These are phyloP conservation scores for Wickerhamiella occidentalis DNA, from an alignment of 805 yeast genomes.

Conservation along the genomic window DNA sequence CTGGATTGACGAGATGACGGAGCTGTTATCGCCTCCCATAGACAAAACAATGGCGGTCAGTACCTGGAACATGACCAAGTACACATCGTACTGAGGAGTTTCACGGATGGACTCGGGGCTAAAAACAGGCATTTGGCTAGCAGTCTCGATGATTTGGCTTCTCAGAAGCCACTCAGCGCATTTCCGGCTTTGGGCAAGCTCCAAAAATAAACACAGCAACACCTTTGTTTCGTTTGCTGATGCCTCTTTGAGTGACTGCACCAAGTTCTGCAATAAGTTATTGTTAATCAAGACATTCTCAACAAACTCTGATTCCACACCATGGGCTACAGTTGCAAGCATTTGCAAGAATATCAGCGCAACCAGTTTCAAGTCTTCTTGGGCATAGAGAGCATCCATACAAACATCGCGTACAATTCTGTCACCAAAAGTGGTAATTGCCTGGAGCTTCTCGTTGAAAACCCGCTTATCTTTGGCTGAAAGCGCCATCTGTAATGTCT, in stretches of 20 bases:
- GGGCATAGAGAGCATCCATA: conserved; percentile 69
- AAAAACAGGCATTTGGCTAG: conserved; percentile 46
- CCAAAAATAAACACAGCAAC: conserved; percentile 51
- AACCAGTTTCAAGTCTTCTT: conserved; percentile 62
- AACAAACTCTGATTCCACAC: conserved; percentile 42
- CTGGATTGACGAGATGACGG: conserved; percentile 42
- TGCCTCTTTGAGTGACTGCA: conserved; percentile 41
- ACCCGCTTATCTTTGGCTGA: conserved; percentile 10
- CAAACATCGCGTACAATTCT: conserved; percentile 53
- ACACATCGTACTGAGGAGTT: conserved; percentile 46
- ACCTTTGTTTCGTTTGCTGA: conserved; percentile 48
- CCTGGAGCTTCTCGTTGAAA: conserved; percentile 39
- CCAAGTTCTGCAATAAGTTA: conserved; percentile 52
- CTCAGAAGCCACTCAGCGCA: conserved; percentile 74
- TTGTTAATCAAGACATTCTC: conserved; percentile 49
- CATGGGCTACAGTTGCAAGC: conserved; percentile 42
- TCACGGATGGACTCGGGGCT: conserved; percentile 72
- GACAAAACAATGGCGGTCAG: conserved; percentile 55
- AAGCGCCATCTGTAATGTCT: conserved; percentile 44
- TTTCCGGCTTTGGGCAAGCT: conserved; percentile 59
- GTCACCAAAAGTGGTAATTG: conserved; percentile 47
- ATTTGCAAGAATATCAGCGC: conserved; percentile 67
- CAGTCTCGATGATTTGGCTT: conserved; percentile 53
- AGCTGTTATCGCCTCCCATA: conserved; percentile 62
- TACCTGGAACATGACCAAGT: conserved; percentile 64